Percentiles rank a stretch among this genome's conserved stretches.
Evolutionary conservation across 2,329 filamentous ascomycete genomes (phyloP).

Genomic region (Fusarium secorum): DNA sequence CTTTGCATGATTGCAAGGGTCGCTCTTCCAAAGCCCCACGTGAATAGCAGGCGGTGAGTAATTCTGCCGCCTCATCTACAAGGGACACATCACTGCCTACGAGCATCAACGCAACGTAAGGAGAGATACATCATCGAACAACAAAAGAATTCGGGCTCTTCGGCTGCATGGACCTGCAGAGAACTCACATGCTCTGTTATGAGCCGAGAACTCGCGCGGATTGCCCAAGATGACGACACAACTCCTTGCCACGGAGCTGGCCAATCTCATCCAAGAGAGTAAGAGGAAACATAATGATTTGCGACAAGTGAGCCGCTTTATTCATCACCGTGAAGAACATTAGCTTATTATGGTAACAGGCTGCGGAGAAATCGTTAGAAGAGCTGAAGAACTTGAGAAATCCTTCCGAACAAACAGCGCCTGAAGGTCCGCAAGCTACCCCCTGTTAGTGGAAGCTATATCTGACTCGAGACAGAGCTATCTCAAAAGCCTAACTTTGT

Average conservation of each 20-base stretch:
- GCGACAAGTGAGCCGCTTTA: slow-evolving; percentile 68
- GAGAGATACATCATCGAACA: slow-evolving; percentile 28
- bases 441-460: slow-evolving; percentile 14
- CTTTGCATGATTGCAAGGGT: slow-evolving; percentile 8
- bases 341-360: slow-evolving; percentile 56
- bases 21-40: slow-evolving; percentile 26
- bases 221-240: slow-evolving; percentile 81
- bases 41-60: slow-evolving; percentile 42
- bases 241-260: slow-evolving; percentile 86
- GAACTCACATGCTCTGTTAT: slow-evolving; percentile 35
- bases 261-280: slow-evolving; percentile 92
- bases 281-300: slow-evolving; percentile 94
- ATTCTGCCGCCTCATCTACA: slow-evolving; percentile 44
- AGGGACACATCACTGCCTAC: slow-evolving; percentile 44
- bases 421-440: slow-evolving; percentile 45
- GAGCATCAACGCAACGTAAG: slow-evolving; percentile 22
- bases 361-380: slow-evolving; percentile 90
- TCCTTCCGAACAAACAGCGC: slow-evolving; percentile 49
- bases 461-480: slow-evolving; percentile 68
- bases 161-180: slow-evolving; percentile 41
- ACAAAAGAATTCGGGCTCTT: slow-evolving; percentile 8
- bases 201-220: slow-evolving; percentile 34
- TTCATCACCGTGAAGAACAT: not conserved
- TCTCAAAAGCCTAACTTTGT: slow-evolving; percentile 83
- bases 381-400: slow-evolving; percentile 72